phyloP scores from a whole-genome alignment of 768 basidiomycete genomes.

The Russula vinacea region DNA sequence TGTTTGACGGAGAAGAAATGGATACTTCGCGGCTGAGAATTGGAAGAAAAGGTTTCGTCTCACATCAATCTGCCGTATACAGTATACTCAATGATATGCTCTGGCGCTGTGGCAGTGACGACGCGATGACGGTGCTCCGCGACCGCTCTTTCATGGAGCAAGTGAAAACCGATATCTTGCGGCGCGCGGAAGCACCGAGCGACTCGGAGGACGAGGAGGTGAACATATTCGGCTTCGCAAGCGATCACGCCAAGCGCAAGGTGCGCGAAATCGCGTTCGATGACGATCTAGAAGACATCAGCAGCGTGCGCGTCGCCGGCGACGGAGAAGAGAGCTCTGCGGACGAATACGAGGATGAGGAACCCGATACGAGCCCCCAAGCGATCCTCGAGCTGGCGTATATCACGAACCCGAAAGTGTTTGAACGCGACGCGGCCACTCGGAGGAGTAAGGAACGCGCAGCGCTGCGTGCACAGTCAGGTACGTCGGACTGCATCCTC shows the following conservation, averaged over 20 bases:
- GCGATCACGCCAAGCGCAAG: constrained; percentile 22
- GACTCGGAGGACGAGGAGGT: constrained; percentile 55
- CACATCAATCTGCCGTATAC: neutral
- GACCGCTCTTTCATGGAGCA: constrained; percentile 62
- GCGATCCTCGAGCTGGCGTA: constrained; percentile 75
- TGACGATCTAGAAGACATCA: constrained; percentile 51
- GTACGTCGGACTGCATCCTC: constrained; percentile 37
- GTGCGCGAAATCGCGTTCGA: constrained; percentile 45
- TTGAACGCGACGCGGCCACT: constrained; percentile 73
- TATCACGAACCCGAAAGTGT: constrained; percentile 66
- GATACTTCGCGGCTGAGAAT: constrained; percentile 57
- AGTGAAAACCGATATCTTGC: constrained; percentile 81
- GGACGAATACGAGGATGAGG: constrained; percentile 36
- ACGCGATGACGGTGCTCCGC: constrained; percentile 44
- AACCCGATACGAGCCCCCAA: constrained; percentile 40
- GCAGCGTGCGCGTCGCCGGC: constrained; percentile 48
- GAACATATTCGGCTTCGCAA: constrained; percentile 35
- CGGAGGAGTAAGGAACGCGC: constrained; percentile 63
- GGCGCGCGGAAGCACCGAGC: constrained; percentile 64
- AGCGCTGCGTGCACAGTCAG: constrained; percentile 66
- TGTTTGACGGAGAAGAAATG: constrained; percentile 71
- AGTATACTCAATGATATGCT: constrained; percentile 20
- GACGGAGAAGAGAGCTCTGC: constrained; percentile 57
- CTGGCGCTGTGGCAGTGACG: constrained; percentile 40
- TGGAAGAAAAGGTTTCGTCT: constrained; percentile 57